phyloP scores from a whole-genome alignment of 2,329 filamentous ascomycete genomes.

The Fonsecaea monophora region DNA sequence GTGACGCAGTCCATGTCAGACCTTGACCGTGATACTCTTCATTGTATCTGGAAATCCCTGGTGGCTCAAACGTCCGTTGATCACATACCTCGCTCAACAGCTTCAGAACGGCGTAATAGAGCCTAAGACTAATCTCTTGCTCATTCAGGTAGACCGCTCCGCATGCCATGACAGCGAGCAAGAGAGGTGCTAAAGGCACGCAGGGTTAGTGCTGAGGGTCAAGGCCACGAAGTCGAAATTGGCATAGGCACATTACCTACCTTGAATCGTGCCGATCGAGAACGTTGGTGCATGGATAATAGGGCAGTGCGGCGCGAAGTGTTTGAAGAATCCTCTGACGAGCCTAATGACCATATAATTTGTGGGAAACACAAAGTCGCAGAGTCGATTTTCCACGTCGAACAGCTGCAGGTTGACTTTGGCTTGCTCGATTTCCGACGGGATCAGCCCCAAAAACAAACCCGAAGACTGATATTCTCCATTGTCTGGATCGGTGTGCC shows the following conservation, averaged over 20 bases:
- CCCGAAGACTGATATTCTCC: constrained; percentile 11
- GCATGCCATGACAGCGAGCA: constrained; percentile 10
- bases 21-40: neutral
- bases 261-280: constrained; percentile 11
- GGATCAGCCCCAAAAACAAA: constrained; percentile 6
- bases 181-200: neutral
- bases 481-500: neutral
- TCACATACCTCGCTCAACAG: constrained; percentile 11
- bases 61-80: neutral
- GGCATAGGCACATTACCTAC: neutral
- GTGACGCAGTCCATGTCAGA: constrained; percentile 5
- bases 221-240: neutral
- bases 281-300: constrained; percentile 11
- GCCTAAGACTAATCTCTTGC: constrained; percentile 1
- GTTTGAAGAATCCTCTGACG: constrained; percentile 19
- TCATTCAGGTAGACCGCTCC: constrained; percentile 9
- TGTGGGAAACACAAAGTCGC: constrained; percentile 11
- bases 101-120: constrained; percentile 5
- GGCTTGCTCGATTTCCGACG: constrained; percentile 7
- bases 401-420: constrained; percentile 16
- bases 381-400: constrained; percentile 14
- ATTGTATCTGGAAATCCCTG: neutral
- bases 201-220: neutral
- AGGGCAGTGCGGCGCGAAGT: constrained; percentile 13
- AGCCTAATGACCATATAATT: constrained; percentile 13